Evolutionary conservation across 768 basidiomycete genomes (phyloP).

Genomic region (Lentinus tigrinus): DNA sequence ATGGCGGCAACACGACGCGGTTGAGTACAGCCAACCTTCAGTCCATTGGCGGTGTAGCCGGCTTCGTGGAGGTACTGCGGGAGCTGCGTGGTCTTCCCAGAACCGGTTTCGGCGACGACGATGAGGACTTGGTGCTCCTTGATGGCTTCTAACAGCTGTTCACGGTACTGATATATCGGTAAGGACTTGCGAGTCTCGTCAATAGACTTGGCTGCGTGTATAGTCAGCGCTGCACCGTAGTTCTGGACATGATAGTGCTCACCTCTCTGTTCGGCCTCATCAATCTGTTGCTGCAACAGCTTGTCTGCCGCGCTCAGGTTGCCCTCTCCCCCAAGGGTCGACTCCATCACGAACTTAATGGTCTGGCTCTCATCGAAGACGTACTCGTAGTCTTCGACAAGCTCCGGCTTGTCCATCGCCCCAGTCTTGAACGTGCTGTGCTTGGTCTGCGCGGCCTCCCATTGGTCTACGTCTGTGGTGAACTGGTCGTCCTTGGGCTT

Average conservation of each 20-base stretch:
- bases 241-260: conserved; percentile 23
- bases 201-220: conserved; percentile 69
- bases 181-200: conserved; percentile 93
- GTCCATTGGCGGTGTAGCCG: conserved; percentile 85
- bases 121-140: conserved; percentile 92
- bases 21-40: conserved; percentile 94
- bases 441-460: conserved; percentile 90
- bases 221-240: background rate
- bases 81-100: conserved; percentile 97
- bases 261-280: conserved; percentile 90
- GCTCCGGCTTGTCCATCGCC: conserved; percentile 83
- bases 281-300: conserved; percentile 82
- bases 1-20: conserved; percentile 98
- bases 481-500: conserved; percentile 92
- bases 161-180: conserved; percentile 88
- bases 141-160: conserved; percentile 86
- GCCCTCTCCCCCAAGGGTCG: conserved; percentile 61
- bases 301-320: conserved; percentile 83
- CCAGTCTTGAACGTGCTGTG: conserved; percentile 90
- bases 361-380: conserved; percentile 98
- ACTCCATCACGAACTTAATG: conserved; percentile 91
- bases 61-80: conserved; percentile 99
- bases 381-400: conserved; percentile 90
- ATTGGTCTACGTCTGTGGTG: conserved; percentile 95
- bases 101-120: conserved; percentile 97